A percentile compares a stretch with the other conserved stretches of the same genome.
Conservation (phyloP, 805 yeast genomes). For the Monosporozyma siamensis region DNA sequence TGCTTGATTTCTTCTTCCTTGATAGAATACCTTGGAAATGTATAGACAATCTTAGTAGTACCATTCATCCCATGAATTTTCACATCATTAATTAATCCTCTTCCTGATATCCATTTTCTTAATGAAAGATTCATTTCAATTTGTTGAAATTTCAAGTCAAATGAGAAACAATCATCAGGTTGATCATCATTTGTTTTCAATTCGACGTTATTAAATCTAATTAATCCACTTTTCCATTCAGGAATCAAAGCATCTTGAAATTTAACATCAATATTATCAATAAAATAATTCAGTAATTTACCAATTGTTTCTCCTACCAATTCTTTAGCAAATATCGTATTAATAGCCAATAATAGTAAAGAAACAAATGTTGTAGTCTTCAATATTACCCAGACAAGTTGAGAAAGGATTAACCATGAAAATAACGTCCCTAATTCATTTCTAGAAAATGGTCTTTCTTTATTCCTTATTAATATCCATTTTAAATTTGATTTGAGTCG, state of each 20-base stretch:
- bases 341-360: constrained; percentile 58
- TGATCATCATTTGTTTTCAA: constrained; percentile 37
- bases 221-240: constrained; percentile 81
- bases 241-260: constrained; percentile 90
- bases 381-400: constrained; percentile 62
- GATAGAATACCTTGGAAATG: neutral
- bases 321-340: constrained; percentile 83
- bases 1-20: constrained; percentile 2
- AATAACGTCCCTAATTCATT: constrained; percentile 83
- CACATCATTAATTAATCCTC: constrained; percentile 72
- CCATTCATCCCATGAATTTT: constrained; percentile 81
- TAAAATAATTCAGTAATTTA: constrained; percentile 52
- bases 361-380: constrained; percentile 92
- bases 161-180: constrained; percentile 42
- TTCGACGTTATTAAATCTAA: constrained; percentile 67
- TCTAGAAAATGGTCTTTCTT: constrained; percentile 68
- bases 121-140: constrained; percentile 73
- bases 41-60: constrained; percentile 33
- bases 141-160: constrained; percentile 72
- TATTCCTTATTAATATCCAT: constrained; percentile 68
- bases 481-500: constrained; percentile 47
- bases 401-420: constrained; percentile 85
- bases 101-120: constrained; percentile 77
- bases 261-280: constrained; percentile 63
- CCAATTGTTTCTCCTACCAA: constrained; percentile 76